phyloP scores from a whole-genome alignment of 768 basidiomycete species.

The Hemileccinum impolitum region DNA sequence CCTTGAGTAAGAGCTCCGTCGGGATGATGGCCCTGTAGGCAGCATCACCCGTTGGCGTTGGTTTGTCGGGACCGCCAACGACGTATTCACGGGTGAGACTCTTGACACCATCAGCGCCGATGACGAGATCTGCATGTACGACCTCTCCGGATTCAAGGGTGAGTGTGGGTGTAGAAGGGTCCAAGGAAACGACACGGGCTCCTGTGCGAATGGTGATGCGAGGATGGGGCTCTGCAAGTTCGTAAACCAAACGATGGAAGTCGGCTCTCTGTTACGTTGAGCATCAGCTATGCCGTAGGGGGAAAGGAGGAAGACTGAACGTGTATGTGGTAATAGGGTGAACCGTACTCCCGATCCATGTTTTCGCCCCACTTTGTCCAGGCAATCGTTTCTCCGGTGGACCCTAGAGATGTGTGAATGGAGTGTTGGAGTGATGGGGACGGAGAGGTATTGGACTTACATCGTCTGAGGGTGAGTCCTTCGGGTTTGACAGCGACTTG shows the following conservation, averaged over 20 bases:
- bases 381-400: constrained; percentile 34
- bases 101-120: constrained; percentile 54
- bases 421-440: not conserved
- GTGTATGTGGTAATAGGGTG: constrained; percentile 37
- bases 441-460: constrained; percentile 20
- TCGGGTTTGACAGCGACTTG: constrained; percentile 38
- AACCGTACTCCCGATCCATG: constrained; percentile 32
- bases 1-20: constrained; percentile 40
- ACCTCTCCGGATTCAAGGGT: constrained; percentile 42
- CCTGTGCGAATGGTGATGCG: constrained; percentile 33
- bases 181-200: constrained; percentile 35
- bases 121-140: constrained; percentile 42
- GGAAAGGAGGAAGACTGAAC: constrained; percentile 11
- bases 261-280: constrained; percentile 38
- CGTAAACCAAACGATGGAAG: constrained; percentile 38
- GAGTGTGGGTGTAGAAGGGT: constrained; percentile 33
- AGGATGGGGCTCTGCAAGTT: constrained; percentile 35
- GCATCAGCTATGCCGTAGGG: not conserved
- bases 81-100: constrained; percentile 47
- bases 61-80: constrained; percentile 44
- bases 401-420: constrained; percentile 18
- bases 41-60: constrained; percentile 57
- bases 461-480: constrained; percentile 40
- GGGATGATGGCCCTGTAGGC: constrained; percentile 58
- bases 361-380: constrained; percentile 35